A percentile compares a stretch with the other conserved stretches of the same genome.
Evolutionary conservation across 2,329 filamentous ascomycete genomes (phyloP).

Genomic region (Cladosporium oxysporum): DNA sequence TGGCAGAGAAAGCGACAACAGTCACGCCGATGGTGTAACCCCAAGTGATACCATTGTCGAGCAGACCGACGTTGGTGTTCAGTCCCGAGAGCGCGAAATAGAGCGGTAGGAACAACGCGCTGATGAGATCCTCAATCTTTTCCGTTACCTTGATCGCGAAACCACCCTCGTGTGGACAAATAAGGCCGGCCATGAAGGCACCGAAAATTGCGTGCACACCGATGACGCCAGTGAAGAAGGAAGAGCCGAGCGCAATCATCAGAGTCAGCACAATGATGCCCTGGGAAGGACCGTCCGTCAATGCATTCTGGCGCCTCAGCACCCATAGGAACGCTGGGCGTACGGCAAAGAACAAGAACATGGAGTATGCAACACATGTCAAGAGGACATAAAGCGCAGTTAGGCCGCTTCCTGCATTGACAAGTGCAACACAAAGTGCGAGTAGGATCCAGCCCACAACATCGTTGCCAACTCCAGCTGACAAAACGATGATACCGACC

Average conservation of each 20-base stretch:
- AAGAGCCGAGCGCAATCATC: slow-evolving; percentile 72
- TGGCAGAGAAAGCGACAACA: slow-evolving; percentile 77
- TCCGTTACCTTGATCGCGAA: slow-evolving; percentile 90
- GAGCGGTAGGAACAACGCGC: slow-evolving; percentile 79
- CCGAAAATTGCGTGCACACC: slow-evolving; percentile 95
- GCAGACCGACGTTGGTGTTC: slow-evolving; percentile 80
- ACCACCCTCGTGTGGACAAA: slow-evolving; percentile 85
- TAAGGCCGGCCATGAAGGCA: slow-evolving; percentile 83
- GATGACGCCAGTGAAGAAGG: slow-evolving; percentile 88
- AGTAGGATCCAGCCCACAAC: slow-evolving; percentile 89
- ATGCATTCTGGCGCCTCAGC: slow-evolving; percentile 70
- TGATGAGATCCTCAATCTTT: slow-evolving; percentile 90
- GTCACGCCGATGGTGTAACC: slow-evolving; percentile 85
- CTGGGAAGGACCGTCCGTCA: slow-evolving; percentile 87
- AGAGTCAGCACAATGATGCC: slow-evolving; percentile 80
- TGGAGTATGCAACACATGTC: slow-evolving; percentile 69
- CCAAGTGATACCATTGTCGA: slow-evolving; percentile 82
- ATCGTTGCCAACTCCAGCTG: slow-evolving; percentile 91
- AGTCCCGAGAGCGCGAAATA: slow-evolving; percentile 93
- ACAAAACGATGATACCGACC: slow-evolving; percentile 84
- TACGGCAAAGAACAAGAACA: slow-evolving; percentile 73
- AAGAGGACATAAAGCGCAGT: slow-evolving; percentile 84
- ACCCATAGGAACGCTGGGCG: slow-evolving; percentile 74
- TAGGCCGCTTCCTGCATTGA: slow-evolving; percentile 81
- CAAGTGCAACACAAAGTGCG: slow-evolving; percentile 87